Conservation (phyloP, 305 asterid species). For the Fraxinus velutina region DNA sequence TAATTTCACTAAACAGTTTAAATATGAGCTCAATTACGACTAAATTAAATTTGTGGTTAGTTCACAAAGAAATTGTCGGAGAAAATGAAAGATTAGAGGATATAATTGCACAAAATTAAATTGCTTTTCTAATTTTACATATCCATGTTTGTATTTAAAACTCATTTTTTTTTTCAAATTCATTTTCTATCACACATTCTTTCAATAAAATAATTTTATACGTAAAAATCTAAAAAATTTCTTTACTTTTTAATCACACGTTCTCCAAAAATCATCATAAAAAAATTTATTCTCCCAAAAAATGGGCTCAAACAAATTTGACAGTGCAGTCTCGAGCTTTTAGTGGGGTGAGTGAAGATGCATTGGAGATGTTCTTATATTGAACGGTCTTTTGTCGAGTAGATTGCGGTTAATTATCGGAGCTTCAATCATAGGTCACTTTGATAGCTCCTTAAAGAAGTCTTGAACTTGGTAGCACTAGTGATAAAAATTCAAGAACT, state of each 20-base stretch:
- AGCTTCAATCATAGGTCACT: neutral
- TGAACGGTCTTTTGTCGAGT: neutral
- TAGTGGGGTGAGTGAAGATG: neutral
- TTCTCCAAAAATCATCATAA: neutral
- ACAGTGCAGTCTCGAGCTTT: neutral
- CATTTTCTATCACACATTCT: neutral
- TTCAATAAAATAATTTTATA: neutral
- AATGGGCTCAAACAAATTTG: neutral
- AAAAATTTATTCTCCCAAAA: neutral
- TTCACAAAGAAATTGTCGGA: neutral
- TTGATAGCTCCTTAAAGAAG: neutral
- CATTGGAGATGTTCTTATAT: neutral
- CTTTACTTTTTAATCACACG: neutral
- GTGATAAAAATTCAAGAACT: neutral
- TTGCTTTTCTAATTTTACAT: neutral
- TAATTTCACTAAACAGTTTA: too few relatives aligned
- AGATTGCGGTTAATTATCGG: neutral
- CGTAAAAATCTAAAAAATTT: too few relatives aligned
- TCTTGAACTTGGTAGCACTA: neutral
- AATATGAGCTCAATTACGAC: neutral
- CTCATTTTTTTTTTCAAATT: neutral
- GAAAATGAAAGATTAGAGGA: neutral
- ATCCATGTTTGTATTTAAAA: neutral
- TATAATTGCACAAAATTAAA: neutral
- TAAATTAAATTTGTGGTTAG: too few relatives aligned